A percentile compares a stretch with the other conserved stretches of the same genome.
phyloP scores from a whole-genome alignment of 345 rosid genomes.

The Melastoma malabathricum region DNA sequence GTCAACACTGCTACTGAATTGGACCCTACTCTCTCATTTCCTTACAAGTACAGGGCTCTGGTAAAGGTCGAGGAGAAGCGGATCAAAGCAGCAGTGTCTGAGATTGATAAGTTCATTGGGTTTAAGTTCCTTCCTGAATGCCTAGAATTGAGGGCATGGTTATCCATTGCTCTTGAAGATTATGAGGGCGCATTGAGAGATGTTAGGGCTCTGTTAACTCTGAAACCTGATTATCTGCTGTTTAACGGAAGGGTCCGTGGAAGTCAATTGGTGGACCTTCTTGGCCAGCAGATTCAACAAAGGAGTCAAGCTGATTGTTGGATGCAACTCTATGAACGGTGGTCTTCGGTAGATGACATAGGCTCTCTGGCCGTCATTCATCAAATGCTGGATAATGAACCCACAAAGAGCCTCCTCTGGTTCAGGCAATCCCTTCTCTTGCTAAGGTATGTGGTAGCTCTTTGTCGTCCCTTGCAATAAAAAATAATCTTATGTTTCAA shows the following conservation, averaged over 20 bases:
- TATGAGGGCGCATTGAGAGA: constrained; percentile 63
- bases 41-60: constrained; percentile 75
- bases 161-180: constrained; percentile 57
- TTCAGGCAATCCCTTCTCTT: constrained; percentile 92
- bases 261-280: constrained; percentile 42
- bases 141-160: constrained; percentile 83
- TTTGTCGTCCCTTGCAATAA: neutral
- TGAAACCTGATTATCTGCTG: constrained; percentile 59
- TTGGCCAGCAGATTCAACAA: constrained; percentile 26
- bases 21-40: constrained; percentile 71
- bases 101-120: constrained; percentile 47
- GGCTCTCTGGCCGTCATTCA: constrained; percentile 80
- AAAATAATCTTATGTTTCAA: neutral
- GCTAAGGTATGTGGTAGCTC: constrained; percentile 37
- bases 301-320: constrained; percentile 71
- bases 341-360: constrained; percentile 93
- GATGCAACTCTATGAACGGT: constrained; percentile 73
- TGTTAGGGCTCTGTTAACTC: constrained; percentile 46
- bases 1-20: constrained; percentile 56
- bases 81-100: constrained; percentile 47
- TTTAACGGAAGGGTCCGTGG: constrained; percentile 45
- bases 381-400: constrained; percentile 75
- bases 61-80: constrained; percentile 43
- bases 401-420: constrained; percentile 53
- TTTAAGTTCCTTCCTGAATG: constrained; percentile 67